Percentiles rank a stretch among this genome's conserved stretches.
Conservation (phyloP, 352 stramenopile species). For the Chrysophaeum taylorii region DNA sequence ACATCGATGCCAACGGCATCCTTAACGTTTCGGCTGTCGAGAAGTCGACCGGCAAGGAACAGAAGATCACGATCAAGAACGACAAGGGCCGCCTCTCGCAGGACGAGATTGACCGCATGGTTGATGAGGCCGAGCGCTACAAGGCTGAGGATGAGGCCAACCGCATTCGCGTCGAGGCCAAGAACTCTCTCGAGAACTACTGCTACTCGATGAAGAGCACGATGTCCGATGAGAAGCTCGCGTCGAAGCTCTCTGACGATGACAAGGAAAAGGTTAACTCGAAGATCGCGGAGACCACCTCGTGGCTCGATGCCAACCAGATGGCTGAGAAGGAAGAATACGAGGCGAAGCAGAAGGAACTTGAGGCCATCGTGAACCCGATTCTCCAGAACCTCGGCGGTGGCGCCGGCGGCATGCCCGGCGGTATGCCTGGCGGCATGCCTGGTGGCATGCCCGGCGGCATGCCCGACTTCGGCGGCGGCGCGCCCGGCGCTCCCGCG, state of each 20-base stretch:
- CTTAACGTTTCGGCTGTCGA: slow-evolving; percentile 83
- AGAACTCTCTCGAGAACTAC: slow-evolving; percentile 78
- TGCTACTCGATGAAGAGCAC: slow-evolving; percentile 63
- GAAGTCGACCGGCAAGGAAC: slow-evolving; percentile 76
- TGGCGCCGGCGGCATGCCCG: slow-evolving; percentile 42
- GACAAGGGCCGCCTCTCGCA: slow-evolving; percentile 77
- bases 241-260: slow-evolving; percentile 48
- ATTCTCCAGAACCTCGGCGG: slow-evolving; percentile 57
- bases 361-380: slow-evolving; percentile 59
- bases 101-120: slow-evolving; percentile 80
- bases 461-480: slow-evolving; percentile 37
- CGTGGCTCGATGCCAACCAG: slow-evolving; percentile 39
- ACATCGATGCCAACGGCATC: slow-evolving; percentile 71
- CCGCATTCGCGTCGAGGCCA: slow-evolving; percentile 54
- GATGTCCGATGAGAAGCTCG: slow-evolving; percentile 63
- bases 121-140: slow-evolving; percentile 76
- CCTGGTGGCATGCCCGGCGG: slow-evolving; percentile 41
- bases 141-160: slow-evolving; percentile 73
- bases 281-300: slow-evolving; percentile 46
- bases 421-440: slow-evolving; percentile 51
- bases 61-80: slow-evolving; percentile 89
- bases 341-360: slow-evolving; percentile 82
- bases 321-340: slow-evolving; percentile 60
- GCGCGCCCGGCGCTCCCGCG: slow-evolving; percentile 10
- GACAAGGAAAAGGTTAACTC: slow-evolving; percentile 55